Base-by-base conservation (phyloP, 495 filamentous ascomycete species). In the Platismatia glauca region DNA sequence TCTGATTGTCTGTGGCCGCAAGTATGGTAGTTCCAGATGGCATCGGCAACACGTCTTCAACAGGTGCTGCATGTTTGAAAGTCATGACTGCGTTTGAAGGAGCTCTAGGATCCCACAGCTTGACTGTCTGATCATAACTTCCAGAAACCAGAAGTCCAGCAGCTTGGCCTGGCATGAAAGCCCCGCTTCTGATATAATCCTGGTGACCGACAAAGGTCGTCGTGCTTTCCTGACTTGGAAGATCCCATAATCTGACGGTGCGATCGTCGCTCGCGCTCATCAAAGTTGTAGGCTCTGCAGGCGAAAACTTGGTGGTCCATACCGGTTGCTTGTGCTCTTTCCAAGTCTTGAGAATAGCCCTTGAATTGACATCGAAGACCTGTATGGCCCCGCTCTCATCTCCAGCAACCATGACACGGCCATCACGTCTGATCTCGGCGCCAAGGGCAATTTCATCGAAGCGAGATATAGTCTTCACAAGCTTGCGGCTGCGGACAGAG, bases 331-430 rank as follows among this genome's bases (percentile, higher is more conserved):
- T 92, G 74, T 98, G 94, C 52, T 93, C 86, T 65, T 86, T 85
- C 95, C 94, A 99, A 55, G 94, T 96, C 79, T 94, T 94, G 70
- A 99, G 74, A 62, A 97, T 95, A 2, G 92, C 91, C 61, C 94
- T 83, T 46, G 89, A 90, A 27, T 81, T 84, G 59, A 94, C 82
- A 68, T 99, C 95, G 70, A 97, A 99, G 18, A 96, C 90, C 72
- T 97, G 95, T 53, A 99, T 89, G 50, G 86, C 81, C 24, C 95
- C 94, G 38, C 84, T 86, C 66, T 95, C 91, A 63, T 96, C 91
- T 70, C 93, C 95, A 44, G 93, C 89, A 18, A 95, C 87, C 66
- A 97, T 68, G 55, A 97, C 86, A 39, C 91, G 83, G 5, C 91
- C 93, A 76, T 99, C 94, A 37, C 86, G 82, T 22, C 94, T 84